Conservation (phyloP, 2,329 filamentous ascomycete species). For the Fusarium caatingaense region DNA sequence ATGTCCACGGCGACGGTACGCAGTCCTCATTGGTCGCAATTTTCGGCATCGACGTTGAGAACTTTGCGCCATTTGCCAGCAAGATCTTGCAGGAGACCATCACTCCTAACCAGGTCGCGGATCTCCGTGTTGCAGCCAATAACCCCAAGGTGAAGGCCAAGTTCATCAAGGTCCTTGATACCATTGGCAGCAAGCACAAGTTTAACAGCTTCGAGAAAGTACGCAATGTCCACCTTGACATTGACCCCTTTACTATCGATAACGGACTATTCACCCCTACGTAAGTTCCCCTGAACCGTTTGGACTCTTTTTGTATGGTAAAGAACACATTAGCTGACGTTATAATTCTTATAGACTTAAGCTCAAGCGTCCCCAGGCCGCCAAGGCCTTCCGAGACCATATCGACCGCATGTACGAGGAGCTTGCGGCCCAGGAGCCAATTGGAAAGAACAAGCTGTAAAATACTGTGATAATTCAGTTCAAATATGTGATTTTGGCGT, state of each 20-base stretch:
- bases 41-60: conserved; percentile 86
- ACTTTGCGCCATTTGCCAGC: conserved; percentile 83
- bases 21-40: conserved; percentile 86
- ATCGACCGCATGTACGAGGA: conserved; percentile 69
- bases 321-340: conserved; percentile 20
- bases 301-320: not conserved
- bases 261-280: conserved; percentile 91
- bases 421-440: conserved; percentile 47
- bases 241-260: conserved; percentile 93
- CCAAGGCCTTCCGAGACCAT: conserved; percentile 62
- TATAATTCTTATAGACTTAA: conserved; percentile 59
- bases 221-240: conserved; percentile 75
- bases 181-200: conserved; percentile 82
- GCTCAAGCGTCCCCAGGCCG: conserved; percentile 68
- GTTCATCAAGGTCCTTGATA: conserved; percentile 81
- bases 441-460: conserved; percentile 44
- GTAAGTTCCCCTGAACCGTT: conserved; percentile 66
- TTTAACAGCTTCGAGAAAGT: conserved; percentile 94
- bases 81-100: conserved; percentile 79
- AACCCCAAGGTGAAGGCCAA: conserved; percentile 79
- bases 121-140: conserved; percentile 72
- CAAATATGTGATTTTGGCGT: conserved; percentile 13
- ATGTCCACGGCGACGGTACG: conserved; percentile 89
- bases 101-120: conserved; percentile 70
- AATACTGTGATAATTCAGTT: conserved; percentile 8